Evolutionary conservation across 768 basidiomycete genomes (phyloP), one percentile per base, ranked within the genome.

Genomic region (Mycena leptocephala): DNA sequence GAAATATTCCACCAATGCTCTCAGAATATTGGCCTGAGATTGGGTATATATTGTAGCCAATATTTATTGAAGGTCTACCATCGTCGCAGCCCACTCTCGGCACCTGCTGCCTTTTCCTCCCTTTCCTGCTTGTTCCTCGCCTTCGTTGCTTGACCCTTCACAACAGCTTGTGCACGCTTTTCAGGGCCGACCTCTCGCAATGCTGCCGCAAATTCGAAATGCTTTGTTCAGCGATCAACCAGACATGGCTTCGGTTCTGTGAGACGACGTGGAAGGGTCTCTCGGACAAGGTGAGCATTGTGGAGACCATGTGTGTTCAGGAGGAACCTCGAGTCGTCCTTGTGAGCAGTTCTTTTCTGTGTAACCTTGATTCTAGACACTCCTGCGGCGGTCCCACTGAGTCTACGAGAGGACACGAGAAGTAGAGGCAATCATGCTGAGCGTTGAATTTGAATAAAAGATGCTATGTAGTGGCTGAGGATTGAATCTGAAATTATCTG

Each of bases 251-350:
- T 30, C 5, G 62, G 61, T 9, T n/a, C 61, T 5, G 61, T 62
- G 1, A 62, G 61, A 7, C 26, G 35, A 24, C 62, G 62, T 3
- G 66, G 66, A 13, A 67, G 35, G 18, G 32, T 28, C 7, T 55
- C 48, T 16, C 66, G 30, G 33, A 67, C 46, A 13, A 53, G 51
- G 35, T 67, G 66, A 24, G 66, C 66, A 39, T 67, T 67, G 35
- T 67, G 66, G 7, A 67, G 66, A 7, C 7, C 66, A 20, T 67
- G 66, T 32, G 46, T 67, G 35, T 67, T 67, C 18, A 67, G 22
- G 18, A 53, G 30, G 20, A 43, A 67, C 2, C 61, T 10, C 2
- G 26, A 14, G 5, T 37, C 37, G n/a, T 37, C 35, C 8, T 13
- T 6, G 61, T 62, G 33, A n/a, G n/a, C 6, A n/a, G n/a, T 62